Base-by-base conservation (phyloP, 2,329 filamentous ascomycete genomes). In the Aspergillus calidoustus region DNA sequence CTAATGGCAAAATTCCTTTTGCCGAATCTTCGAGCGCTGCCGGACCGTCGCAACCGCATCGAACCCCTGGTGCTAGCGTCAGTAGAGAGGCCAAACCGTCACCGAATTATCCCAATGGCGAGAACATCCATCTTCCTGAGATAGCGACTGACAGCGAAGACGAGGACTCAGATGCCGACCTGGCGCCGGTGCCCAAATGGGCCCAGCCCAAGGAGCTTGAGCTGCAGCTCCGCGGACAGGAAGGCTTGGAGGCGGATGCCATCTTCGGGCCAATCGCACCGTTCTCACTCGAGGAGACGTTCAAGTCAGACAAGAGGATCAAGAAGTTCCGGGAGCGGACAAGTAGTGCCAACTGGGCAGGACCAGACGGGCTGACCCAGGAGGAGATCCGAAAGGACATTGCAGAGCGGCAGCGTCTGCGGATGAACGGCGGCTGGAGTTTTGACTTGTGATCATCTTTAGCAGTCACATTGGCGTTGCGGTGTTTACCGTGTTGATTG, bases 91-190 rank as follows among this genome's bases (percentile, higher is more conserved):
- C 70, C 19, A 85, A 87, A 66, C 89, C 91, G 31, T 96, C 93
- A 1, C 93, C 93, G 1, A 87, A 91, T 56, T 96, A 96, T 79
- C 91, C 90, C 64, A 94, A 92, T 69, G 92, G 93, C 63, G 95
- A 99, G 62, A 87, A 86, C 55, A 97, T 99, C 71, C 90, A 95
- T 68, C 86, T 99, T 3, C 94, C 95, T 0, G 95, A 99, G 69
- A 98, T 99, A 69, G 88, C 93, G 66, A 98, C 95, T 1, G 96
- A 99, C 74, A 93, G 92, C 31, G 93, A 97, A 71, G 92, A 96
- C 62, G 91, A 94, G 53, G 91, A 94, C 63, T 86, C 84, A 6
- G 86, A 90, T 46, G 77, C 80, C 2, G 82, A 85, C 48, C 82
- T 82, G 52, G 88, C 91, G 71, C 81, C 79, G 57, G 86, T 92